A percentile compares a stretch with the other conserved stretches of the same genome.
phyloP scores from a whole-genome alignment of 1,284 basidiomycete genomes.

The Schizophyllum amplum region DNA sequence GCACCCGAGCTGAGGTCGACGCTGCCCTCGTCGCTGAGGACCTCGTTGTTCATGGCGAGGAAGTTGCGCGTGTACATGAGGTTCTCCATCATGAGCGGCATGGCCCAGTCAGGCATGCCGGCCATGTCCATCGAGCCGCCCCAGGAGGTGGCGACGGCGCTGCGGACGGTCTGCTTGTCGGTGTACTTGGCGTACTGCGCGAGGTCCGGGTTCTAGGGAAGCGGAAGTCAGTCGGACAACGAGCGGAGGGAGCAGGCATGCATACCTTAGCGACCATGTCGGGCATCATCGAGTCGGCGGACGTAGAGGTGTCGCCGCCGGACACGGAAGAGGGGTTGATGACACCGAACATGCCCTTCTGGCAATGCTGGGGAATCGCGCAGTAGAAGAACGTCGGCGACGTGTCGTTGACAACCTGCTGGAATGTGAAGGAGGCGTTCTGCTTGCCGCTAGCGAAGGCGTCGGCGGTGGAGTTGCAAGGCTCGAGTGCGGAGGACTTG shows the following conservation, averaged over 20 bases:
- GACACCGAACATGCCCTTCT: constrained; percentile 78
- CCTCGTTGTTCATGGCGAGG: constrained; percentile 54
- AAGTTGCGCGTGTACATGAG: constrained; percentile 54
- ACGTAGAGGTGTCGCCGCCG: constrained; percentile 31
- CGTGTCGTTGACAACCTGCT: constrained; percentile 64
- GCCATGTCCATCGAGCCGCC: constrained; percentile 52
- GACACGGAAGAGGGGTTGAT: constrained; percentile 56
- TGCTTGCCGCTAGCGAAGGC: constrained; percentile 60
- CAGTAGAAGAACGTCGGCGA: constrained; percentile 68
- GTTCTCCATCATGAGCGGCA: constrained; percentile 44
- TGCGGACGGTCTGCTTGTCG: constrained; percentile 37
- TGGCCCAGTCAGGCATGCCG: constrained; percentile 45
- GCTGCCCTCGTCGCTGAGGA: constrained; percentile 40
- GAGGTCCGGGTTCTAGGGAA: constrained; percentile 39
- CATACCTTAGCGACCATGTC: constrained; percentile 38
- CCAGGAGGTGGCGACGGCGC: constrained; percentile 46
- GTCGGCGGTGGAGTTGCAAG: constrained; percentile 63
- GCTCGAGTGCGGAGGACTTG: constrained; percentile 52
- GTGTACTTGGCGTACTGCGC: constrained; percentile 47
- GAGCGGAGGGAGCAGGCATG: constrained; percentile 6
- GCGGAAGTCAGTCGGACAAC: background rate
- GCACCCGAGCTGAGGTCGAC: constrained; percentile 40
- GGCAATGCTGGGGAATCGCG: constrained; percentile 55
- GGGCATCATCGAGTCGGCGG: constrained; percentile 44
- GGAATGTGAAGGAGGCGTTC: constrained; percentile 36